A percentile compares a stretch with the other conserved stretches of the same genome.
Evolutionary conservation across 352 stramenopile species (phyloP).

Genomic region (Phytophthora sojae): DNA sequence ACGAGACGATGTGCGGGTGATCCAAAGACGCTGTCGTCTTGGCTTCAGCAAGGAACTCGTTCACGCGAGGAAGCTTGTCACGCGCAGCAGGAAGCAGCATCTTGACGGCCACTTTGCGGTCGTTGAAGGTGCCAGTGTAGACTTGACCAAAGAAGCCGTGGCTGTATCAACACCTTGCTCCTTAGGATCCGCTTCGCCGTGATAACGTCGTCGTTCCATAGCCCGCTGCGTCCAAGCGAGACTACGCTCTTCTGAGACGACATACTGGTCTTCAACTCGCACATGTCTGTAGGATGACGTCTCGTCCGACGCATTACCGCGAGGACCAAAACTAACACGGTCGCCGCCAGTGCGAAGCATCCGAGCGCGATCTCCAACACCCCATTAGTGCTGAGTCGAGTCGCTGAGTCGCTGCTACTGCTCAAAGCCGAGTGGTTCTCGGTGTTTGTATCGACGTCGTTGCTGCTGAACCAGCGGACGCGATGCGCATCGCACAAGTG

Average conservation of each 20-base stretch:
- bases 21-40: constrained; percentile 41
- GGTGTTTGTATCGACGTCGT: neutral
- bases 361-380: constrained; percentile 12
- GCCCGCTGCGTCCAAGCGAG: neutral
- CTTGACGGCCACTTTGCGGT: constrained; percentile 46
- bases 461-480: constrained; percentile 25
- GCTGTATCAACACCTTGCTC: constrained; percentile 34
- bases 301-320: neutral
- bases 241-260: constrained; percentile 4
- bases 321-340: constrained; percentile 1
- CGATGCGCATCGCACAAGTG: constrained; percentile 8
- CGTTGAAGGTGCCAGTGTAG: constrained; percentile 39
- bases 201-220: constrained; percentile 45
- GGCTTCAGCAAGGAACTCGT: constrained; percentile 46
- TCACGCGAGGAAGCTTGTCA: constrained; percentile 30
- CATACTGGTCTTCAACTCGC: constrained; percentile 5
- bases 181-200: constrained; percentile 40
- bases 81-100: constrained; percentile 34
- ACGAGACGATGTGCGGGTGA: constrained; percentile 43
- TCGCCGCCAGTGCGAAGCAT: neutral
- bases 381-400: neutral
- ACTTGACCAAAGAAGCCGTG: constrained; percentile 44
- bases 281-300: constrained; percentile 3
- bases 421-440: neutral
- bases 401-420: too few species aligned